Evolutionary conservation across 2,329 filamentous ascomycete genomes (phyloP).

Genomic region (Byssochlamys sp.): DNA sequence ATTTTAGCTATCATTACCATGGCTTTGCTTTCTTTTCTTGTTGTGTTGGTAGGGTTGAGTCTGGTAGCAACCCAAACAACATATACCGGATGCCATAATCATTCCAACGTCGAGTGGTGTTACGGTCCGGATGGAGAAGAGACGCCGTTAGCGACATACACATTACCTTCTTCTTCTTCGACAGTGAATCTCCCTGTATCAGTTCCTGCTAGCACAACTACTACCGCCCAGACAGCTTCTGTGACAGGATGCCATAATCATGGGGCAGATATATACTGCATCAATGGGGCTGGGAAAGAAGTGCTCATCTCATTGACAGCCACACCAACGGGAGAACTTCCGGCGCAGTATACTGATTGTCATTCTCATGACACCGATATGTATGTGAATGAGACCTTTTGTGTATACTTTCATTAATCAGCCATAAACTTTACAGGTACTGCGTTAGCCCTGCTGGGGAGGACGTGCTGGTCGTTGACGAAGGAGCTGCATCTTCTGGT

Average conservation of each 20-base stretch:
- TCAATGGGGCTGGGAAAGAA: slow-evolving; percentile 25
- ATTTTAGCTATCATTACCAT: no score
- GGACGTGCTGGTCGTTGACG: slow-evolving; percentile 49
- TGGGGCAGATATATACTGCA: slow-evolving; percentile 26
- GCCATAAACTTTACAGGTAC: slow-evolving; percentile 37
- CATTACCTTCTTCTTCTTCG: slow-evolving; percentile 10
- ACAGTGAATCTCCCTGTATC: slow-evolving; percentile 6
- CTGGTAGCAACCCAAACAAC: slow-evolving; percentile 5
- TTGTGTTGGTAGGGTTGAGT: not conserved
- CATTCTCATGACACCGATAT: slow-evolving; percentile 51
- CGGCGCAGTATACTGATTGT: slow-evolving; percentile 55
- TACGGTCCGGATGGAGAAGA: slow-evolving; percentile 20
- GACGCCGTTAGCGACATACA: slow-evolving; percentile 9
- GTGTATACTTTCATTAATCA: not conserved
- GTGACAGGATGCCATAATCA: slow-evolving; percentile 47
- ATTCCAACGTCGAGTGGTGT: slow-evolving; percentile 22
- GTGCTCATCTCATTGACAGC: slow-evolving; percentile 33
- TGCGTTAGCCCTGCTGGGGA: slow-evolving; percentile 52
- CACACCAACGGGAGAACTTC: slow-evolving; percentile 48
- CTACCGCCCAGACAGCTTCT: slow-evolving; percentile 32
- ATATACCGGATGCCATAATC: slow-evolving; percentile 21
- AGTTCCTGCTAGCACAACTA: slow-evolving; percentile 19
- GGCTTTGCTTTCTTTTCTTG: not conserved
- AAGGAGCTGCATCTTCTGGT: slow-evolving; percentile 16
- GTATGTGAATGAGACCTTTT: slow-evolving; percentile 34